Evolutionary conservation across 2,329 filamentous ascomycete species (phyloP), one percentile per base, ranked within the genome.

Genomic region (Verticillium tricorpus): DNA sequence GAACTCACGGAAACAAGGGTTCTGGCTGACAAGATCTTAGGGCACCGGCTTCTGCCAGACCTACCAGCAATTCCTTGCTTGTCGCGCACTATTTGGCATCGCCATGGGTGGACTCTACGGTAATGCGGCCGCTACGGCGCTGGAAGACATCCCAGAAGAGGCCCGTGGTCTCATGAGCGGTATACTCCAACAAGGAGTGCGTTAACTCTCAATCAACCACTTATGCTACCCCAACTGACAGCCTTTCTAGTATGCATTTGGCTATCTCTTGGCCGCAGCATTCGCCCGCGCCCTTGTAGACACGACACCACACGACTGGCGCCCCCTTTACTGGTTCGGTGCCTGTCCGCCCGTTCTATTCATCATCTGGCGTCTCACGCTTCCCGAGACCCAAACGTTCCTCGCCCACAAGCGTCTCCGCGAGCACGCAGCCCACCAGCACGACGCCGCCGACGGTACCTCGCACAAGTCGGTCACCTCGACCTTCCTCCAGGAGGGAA

Each of bases 301-400:
- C 73, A 95, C 92, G 1, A 94, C 92, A 0, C 74, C 86, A 1
- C 89, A 96, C 71, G 87, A 83, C 59, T 97, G 93, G 93, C 82
- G 93, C 8, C 91, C 92, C 0, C 80, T 96, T 0, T 96, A 88
- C 80, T 97, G 93, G 92, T 96, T 96, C 73, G 92, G 89, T 14
- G 91, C 92, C 6, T 85, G 88, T 40, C 91, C 91, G 0, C 93
- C 93, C 0, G 82, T 93, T 2, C 74, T 96, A 35, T 89, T 96
- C 75, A 96, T 96, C 70, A 70, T 87, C 60, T 92, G 90, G 80
- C 89, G 93, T 37, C 78, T 94, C 25, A 86, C 83, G 72, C 82
- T 97, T 1, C 90, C 91, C 6, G 93, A 97, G 77, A 96, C 92
- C 0, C 77, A 89, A 56, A 84, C 87, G 1, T 96, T 89, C 75